These are phyloP conservation scores for Panicum virgatum DNA, from an alignment of 202 grass and related monocot species.

Conservation along the genomic window DNA sequence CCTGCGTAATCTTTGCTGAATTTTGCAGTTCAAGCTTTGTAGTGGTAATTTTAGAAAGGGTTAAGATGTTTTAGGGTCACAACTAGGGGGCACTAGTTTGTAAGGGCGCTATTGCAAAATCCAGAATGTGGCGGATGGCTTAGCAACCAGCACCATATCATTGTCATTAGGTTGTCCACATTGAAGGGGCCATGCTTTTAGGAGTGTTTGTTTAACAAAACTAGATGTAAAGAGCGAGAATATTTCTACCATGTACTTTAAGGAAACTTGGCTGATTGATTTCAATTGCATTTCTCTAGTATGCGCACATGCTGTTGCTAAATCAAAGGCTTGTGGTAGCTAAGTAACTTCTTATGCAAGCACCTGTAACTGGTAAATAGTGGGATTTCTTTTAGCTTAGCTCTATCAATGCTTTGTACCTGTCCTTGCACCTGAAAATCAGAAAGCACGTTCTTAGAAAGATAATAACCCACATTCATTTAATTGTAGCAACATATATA, in stretches of 20 bases:
- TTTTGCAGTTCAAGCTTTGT: neutral
- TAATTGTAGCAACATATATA: neutral
- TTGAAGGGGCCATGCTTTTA: neutral
- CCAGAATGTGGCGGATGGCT: neutral
- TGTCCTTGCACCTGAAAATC: neutral
- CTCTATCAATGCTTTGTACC: neutral
- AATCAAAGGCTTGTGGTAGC: neutral
- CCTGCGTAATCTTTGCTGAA: neutral
- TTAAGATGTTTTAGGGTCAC: neutral
- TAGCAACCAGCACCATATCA: neutral
- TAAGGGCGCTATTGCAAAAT: neutral
- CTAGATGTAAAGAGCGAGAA: neutral
- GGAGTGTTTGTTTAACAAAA: neutral
- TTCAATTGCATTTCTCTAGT: neutral
- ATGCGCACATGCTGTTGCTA: neutral
- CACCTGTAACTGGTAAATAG: neutral
- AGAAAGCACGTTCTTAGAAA: constrained; percentile 2
- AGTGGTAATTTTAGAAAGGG: neutral
- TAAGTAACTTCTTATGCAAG: constrained; percentile 1
- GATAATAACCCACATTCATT: neutral
- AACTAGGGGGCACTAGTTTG: neutral
- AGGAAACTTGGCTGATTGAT: neutral
- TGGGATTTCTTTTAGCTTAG: neutral
- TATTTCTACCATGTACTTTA: neutral
- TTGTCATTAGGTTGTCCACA: neutral